Percentiles rank a stretch among this genome's conserved stretches.
These are phyloP conservation scores for Saturnispora halmiae DNA, from an alignment of 805 yeast species.

Conservation along the genomic window DNA sequence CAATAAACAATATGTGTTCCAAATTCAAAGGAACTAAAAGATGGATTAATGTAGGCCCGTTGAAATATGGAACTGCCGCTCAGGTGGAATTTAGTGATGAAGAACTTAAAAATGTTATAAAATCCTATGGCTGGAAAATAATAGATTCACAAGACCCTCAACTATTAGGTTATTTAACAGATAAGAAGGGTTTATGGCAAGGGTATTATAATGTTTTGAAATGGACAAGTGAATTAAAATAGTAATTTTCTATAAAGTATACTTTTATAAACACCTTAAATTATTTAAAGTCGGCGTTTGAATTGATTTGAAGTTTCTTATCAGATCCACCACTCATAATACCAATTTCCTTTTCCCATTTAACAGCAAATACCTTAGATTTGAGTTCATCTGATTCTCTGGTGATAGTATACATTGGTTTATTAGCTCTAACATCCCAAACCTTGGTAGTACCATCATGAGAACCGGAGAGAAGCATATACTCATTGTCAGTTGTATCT, in stretches of 20 bases:
- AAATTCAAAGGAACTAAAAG: slow-evolving; percentile 31
- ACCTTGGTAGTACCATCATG: slow-evolving; percentile 93
- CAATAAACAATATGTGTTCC: slow-evolving; percentile 40
- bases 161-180: slow-evolving; percentile 58
- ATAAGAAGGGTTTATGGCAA: slow-evolving; percentile 59
- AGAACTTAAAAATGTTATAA: slow-evolving; percentile 52
- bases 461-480: slow-evolving; percentile 80
- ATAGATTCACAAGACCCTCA: slow-evolving; percentile 29
- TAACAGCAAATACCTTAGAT: slow-evolving; percentile 74
- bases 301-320: slow-evolving; percentile 80
- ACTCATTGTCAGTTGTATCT: slow-evolving; percentile 67
- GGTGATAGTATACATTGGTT: slow-evolving; percentile 70
- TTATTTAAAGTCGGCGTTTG: slow-evolving; percentile 23
- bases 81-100: slow-evolving; percentile 61
- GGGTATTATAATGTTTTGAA: slow-evolving; percentile 63
- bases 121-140: slow-evolving; percentile 55
- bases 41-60: slow-evolving; percentile 91
- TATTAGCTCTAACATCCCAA: slow-evolving; percentile 90
- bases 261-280: not conserved
- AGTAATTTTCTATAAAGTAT: not conserved
- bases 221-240: slow-evolving; percentile 35
- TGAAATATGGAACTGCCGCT: slow-evolving; percentile 85
- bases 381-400: slow-evolving; percentile 52
- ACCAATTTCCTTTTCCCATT: slow-evolving; percentile 74
- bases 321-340: slow-evolving; percentile 92